Evolutionary conservation across 176 grass and related monocot species (phyloP), one percentile per base, ranked within the genome.

Genomic region (Pontederia paniculata): DNA sequence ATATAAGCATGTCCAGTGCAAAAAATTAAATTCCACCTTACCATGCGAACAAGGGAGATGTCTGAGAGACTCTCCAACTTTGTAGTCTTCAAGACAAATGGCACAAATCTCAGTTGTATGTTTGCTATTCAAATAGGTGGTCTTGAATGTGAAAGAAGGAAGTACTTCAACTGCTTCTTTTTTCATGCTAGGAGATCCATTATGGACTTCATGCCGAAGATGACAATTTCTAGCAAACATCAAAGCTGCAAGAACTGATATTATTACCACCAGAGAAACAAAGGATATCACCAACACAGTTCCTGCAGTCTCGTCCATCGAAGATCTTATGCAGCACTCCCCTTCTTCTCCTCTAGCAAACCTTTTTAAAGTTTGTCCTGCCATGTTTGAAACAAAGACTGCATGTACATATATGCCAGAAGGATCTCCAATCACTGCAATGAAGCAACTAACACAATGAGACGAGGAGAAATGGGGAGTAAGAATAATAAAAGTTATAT

Each of bases 231-330:
- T 80, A 67, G 83, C 88, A 10, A 94, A 88, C 42, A 94, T 66
- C 78, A 94, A 94, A 11, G 83, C 79, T 21, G 80, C 88, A 70
- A 94, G 47, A 58, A 88, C 88, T 62, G 84, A 81, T 67, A 94
- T 80, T 76, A 94, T 94, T 54, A 94, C 80, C 59, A 94, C 70
- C 59, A 94, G 74, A 52, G 88, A 94, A 19, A 88, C 63, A 9
- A 94, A 94, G 42, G 88, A 94, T 67, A 88, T 94, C 9, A 94
- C 88, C 74, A 94, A 77, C 44, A 94, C 77, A 14, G 88, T 94
- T 49, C 88, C 88, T 53, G 83, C 76, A 55, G 83, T 88, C 69
- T 94, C 88, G 72, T 94, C 80, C 62, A 88, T 70, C 11, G 83
- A 83, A 21, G 80, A 88, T 68, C 80, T 78, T 84, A 94, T 84